A percentile compares a stretch with the other conserved stretches of the same genome.
Evolutionary conservation across 2,329 filamentous ascomycete species (phyloP).

Genomic region (Colletotrichum magnum): DNA sequence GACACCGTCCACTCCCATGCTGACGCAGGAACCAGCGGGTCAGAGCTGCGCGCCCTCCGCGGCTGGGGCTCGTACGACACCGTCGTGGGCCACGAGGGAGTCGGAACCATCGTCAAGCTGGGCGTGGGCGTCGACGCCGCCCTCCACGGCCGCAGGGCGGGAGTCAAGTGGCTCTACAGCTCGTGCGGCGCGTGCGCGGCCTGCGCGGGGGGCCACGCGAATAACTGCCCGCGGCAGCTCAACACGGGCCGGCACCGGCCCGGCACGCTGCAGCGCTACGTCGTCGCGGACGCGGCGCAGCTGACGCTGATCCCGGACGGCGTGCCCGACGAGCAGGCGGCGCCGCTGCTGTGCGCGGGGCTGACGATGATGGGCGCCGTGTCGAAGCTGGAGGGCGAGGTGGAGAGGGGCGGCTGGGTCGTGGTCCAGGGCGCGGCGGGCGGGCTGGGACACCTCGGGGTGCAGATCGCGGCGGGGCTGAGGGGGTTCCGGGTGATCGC

Average conservation of each 20-base stretch:
- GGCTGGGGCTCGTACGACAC: constrained; percentile 48
- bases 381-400: constrained; percentile 31
- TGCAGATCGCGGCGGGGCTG: constrained; percentile 48
- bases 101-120: constrained; percentile 47
- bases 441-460: constrained; percentile 51
- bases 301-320: constrained; percentile 46
- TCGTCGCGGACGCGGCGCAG: constrained; percentile 47
- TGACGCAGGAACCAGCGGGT: constrained; percentile 43
- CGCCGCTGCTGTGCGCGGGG: constrained; percentile 50
- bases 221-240: constrained; percentile 57
- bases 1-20: background rate
- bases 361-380: constrained; percentile 51
- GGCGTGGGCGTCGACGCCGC: constrained; percentile 46
- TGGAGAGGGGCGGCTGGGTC: constrained; percentile 46
- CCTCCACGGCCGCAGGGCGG: constrained; percentile 54
- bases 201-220: constrained; percentile 52
- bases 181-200: constrained; percentile 55
- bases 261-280: constrained; percentile 50
- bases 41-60: constrained; percentile 48
- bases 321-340: constrained; percentile 43
- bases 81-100: constrained; percentile 50
- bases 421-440: constrained; percentile 50
- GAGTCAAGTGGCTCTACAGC: constrained; percentile 61
- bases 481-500: constrained; percentile 46
- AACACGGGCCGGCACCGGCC: constrained; percentile 56